Evolutionary conservation across 2,329 filamentous ascomycete species (phyloP).

Genomic region (Fusarium sp.): DNA sequence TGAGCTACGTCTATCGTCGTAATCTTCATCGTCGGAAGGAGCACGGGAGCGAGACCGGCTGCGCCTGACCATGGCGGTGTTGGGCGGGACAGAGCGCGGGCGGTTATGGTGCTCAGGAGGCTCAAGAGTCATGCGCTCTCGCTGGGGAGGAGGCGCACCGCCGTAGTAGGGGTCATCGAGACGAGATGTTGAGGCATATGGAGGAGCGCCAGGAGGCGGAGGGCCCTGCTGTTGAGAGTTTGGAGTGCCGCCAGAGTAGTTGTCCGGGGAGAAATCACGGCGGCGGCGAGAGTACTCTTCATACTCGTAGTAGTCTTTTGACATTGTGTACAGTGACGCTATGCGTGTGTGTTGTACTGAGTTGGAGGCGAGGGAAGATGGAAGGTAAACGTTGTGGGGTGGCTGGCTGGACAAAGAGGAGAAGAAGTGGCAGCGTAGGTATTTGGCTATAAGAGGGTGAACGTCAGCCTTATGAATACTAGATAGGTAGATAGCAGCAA

Average conservation of each 20-base stretch:
- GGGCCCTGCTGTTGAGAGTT: constrained; percentile 23
- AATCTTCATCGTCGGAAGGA: constrained; percentile 34
- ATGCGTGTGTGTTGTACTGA: background rate
- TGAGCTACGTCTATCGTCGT: constrained; percentile 43
- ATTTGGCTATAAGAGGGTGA: background rate
- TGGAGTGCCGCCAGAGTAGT: constrained; percentile 47
- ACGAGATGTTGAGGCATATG: constrained; percentile 40
- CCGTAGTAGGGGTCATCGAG: constrained; percentile 44
- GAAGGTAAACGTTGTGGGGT: background rate
- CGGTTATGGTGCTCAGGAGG: constrained; percentile 44
- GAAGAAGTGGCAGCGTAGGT: background rate
- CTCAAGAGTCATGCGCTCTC: constrained; percentile 47
- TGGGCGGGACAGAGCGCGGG: constrained; percentile 50
- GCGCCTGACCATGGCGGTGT: constrained; percentile 41
- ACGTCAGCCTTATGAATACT: constrained; percentile 26
- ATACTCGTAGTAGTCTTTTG: constrained; percentile 47
- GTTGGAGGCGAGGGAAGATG: background rate
- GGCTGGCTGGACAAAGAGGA: constrained; percentile 14
- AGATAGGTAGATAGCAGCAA: background rate
- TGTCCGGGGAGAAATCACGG: constrained; percentile 49
- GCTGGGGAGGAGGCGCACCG: constrained; percentile 29
- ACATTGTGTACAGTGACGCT: constrained; percentile 22
- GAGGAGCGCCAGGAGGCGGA: constrained; percentile 35
- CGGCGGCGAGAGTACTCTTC: constrained; percentile 44
- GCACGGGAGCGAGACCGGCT: constrained; percentile 42